Conservation (phyloP, 2,329 filamentous ascomycete genomes). For the Talaromyces sp. region DNA sequence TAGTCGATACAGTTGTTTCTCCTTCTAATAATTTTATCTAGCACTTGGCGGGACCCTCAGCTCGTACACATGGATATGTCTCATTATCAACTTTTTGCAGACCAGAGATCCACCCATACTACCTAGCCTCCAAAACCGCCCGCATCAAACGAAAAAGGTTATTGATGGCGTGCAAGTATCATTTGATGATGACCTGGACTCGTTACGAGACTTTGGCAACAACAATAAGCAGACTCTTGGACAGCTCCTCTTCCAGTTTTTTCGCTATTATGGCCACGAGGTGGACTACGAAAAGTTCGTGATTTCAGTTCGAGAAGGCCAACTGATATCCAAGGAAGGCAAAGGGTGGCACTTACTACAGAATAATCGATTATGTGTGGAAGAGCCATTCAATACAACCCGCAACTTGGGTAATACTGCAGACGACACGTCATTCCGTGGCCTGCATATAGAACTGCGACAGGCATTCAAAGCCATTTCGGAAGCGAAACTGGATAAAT, state of each 20-base stretch:
- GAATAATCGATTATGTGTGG: slow-evolving; percentile 85
- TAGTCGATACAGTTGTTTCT: neutral
- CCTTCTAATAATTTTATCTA: slow-evolving; percentile 33
- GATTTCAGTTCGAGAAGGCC: slow-evolving; percentile 79
- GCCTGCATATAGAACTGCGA: slow-evolving; percentile 82
- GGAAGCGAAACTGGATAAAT: slow-evolving; percentile 71
- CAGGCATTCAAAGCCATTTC: slow-evolving; percentile 80
- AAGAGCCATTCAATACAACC: slow-evolving; percentile 88
- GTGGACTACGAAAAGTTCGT: slow-evolving; percentile 82
- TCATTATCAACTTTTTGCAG: slow-evolving; percentile 95
- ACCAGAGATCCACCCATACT: slow-evolving; percentile 77
- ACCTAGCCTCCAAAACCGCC: slow-evolving; percentile 74
- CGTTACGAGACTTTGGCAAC: slow-evolving; percentile 66
- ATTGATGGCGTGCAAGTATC: slow-evolving; percentile 64
- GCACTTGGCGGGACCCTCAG: slow-evolving; percentile 90
- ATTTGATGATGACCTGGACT: slow-evolving; percentile 81
- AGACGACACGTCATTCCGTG: slow-evolving; percentile 88
- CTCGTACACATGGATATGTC: slow-evolving; percentile 98
- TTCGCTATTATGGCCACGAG: slow-evolving; percentile 89
- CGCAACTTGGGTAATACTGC: slow-evolving; percentile 94
- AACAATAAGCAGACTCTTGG: slow-evolving; percentile 79
- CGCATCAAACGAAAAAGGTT: slow-evolving; percentile 56
- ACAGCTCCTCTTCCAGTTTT: slow-evolving; percentile 89
- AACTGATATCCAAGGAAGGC: slow-evolving; percentile 70
- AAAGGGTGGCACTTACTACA: slow-evolving; percentile 80